These are phyloP conservation scores for Floccularia luteovirens DNA, from an alignment of 768 basidiomycete genomes.

Conservation along the genomic window DNA sequence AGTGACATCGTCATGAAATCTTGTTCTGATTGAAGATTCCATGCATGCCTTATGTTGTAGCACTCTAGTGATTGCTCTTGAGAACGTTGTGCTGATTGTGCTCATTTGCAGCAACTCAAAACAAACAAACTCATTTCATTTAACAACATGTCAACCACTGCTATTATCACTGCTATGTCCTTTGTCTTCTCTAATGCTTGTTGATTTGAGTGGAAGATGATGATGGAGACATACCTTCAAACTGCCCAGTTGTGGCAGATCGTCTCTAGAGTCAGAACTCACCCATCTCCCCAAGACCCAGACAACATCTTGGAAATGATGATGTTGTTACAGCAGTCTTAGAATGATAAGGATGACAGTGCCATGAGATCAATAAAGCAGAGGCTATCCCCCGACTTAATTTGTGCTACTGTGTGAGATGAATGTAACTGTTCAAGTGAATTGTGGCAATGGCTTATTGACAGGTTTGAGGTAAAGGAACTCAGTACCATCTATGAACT, in stretches of 20 bases:
- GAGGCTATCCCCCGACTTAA: neutral
- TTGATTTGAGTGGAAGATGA: neutral
- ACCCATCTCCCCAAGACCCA: too few species aligned
- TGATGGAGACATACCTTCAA: neutral
- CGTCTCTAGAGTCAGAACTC: too few species aligned
- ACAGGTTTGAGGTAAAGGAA: neutral
- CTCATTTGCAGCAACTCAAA: neutral
- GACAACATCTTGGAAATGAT: neutral
- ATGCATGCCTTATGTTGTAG: too few species aligned
- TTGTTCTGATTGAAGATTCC: too few species aligned
- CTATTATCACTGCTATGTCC: neutral
- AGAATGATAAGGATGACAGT: neutral
- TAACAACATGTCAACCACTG: neutral
- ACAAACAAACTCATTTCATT: neutral
- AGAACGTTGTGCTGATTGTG: constrained; percentile 2
- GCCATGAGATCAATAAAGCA: neutral
- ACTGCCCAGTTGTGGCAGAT: neutral
- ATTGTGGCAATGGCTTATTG: neutral
- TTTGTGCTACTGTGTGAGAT: neutral
- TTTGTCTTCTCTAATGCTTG: neutral
- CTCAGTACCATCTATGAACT: neutral
- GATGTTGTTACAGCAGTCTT: neutral
- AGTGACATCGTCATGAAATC: too few species aligned
- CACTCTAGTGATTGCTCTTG: too few species aligned
- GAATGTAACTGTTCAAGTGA: neutral